Conservation (phyloP, 148 eudicot species). For the Vaccinium vitisidaea region DNA sequence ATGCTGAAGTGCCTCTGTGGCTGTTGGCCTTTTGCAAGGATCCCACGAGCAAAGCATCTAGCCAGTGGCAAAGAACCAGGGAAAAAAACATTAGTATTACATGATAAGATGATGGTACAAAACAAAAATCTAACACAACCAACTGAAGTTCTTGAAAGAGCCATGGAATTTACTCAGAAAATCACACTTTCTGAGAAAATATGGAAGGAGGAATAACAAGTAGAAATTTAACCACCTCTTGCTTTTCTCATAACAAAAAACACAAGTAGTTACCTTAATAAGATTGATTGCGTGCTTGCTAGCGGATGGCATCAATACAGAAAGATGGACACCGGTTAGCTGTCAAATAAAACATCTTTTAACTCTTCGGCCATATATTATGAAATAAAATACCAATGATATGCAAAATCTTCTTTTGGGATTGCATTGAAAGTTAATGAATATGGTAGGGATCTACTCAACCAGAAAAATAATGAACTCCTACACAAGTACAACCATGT, state of each 20-base stretch:
- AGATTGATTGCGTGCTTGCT: slow-evolving; percentile 71
- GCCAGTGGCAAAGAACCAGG: not conserved
- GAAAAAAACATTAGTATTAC: not conserved
- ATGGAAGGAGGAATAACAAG: not conserved
- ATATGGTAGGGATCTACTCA: not conserved
- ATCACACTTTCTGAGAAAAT: not conserved
- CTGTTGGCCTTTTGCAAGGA: slow-evolving; percentile 87
- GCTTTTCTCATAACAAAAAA: too few relatives aligned
- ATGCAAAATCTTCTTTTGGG: not conserved
- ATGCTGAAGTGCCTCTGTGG: slow-evolving; percentile 81
- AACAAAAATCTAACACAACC: not conserved
- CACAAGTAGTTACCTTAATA: slow-evolving; percentile 43
- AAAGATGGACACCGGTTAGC: slow-evolving; percentile 68
- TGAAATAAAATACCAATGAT: not conserved
- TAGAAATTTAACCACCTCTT: not conserved
- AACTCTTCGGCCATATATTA: not conserved
- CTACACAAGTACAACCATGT: not conserved
- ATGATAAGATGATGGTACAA: not conserved
- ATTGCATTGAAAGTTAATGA: not conserved
- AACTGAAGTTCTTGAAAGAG: not conserved
- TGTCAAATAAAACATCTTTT: slow-evolving; percentile 24
- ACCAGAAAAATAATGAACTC: not conserved
- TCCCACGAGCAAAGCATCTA: slow-evolving; percentile 90
- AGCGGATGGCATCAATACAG: slow-evolving; percentile 69
- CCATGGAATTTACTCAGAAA: not conserved